Conservation (phyloP, 352 stramenopile genomes). For the Phytopythium ostracodes region DNA sequence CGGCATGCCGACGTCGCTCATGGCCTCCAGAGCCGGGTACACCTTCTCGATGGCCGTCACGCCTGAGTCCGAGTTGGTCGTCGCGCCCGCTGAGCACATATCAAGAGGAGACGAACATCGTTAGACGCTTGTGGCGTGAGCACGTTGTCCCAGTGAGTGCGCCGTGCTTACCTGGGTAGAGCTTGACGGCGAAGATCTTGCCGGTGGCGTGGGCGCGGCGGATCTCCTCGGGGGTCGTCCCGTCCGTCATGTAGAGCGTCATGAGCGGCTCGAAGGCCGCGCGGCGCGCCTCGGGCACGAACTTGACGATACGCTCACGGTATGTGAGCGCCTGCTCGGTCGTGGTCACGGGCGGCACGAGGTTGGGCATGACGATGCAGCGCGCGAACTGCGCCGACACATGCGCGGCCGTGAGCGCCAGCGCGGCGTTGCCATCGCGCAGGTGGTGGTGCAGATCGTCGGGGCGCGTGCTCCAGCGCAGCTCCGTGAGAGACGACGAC, state of each 20-base stretch:
- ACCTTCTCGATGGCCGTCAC: slow-evolving; percentile 97
- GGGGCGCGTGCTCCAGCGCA: slow-evolving; percentile 53
- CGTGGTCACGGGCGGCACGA: slow-evolving; percentile 96
- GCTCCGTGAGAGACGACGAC: slow-evolving; percentile 9
- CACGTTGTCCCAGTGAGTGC: neutral
- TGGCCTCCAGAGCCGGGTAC: slow-evolving; percentile 78
- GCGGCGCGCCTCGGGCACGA: slow-evolving; percentile 59
- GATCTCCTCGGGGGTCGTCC: slow-evolving; percentile 97
- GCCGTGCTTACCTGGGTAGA: slow-evolving; percentile 89
- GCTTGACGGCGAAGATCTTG: slow-evolving; percentile 95
- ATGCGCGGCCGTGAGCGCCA: slow-evolving; percentile 78
- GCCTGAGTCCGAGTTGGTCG: slow-evolving; percentile 97
- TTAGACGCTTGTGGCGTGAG: slow-evolving; percentile 5
- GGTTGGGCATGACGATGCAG: slow-evolving; percentile 98
- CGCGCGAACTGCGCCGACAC: slow-evolving; percentile 81
- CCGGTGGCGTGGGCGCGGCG: slow-evolving; percentile 81
- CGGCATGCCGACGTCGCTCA: slow-evolving; percentile 87
- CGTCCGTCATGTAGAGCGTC: slow-evolving; percentile 98
- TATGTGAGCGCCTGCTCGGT: slow-evolving; percentile 95
- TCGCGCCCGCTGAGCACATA: slow-evolving; percentile 83
- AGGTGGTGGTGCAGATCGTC: slow-evolving; percentile 99
- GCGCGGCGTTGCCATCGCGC: slow-evolving; percentile 85
- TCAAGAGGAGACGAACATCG: neutral
- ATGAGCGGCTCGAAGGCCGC: slow-evolving; percentile 92
- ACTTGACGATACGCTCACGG: slow-evolving; percentile 91